Evolutionary conservation across 148 eudicot genomes (phyloP), one percentile per base, ranked within the genome.

Genomic region (Agrostemma githago): DNA sequence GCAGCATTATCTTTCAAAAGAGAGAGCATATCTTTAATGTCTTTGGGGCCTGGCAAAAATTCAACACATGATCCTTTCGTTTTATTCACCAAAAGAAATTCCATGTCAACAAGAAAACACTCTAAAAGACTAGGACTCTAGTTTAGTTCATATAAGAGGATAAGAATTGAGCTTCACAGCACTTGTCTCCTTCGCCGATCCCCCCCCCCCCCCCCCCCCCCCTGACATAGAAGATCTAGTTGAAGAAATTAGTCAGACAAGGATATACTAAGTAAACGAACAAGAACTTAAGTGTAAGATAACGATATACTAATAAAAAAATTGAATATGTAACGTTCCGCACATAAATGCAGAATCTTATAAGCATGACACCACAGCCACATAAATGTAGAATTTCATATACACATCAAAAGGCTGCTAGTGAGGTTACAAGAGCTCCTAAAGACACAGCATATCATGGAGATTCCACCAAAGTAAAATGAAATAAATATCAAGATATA

Each of bases 1-100:
- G 79, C 86, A 66, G 89, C 89, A 61, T 80, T 73, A 79, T 88
- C 97, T 87, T 85, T 95, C 70, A 95, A 79, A 80, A 77, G 74
- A 39, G 85, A 79, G 76, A 92, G 84, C 17, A 92, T 72, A 75
- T 92, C 97, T 79, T 86, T 88, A 73, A 95, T 85, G 81, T 92
- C 98, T 87, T 90, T 90, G 66, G 93, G 81, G 74, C 86, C 98
- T 95, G 87, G 78, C 53, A 53, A 39, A 72, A 19, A 67, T 65
- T 56, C 39, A 78, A 77, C 59, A 17, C 62, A 56, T 3, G 6
- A 67, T 43, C 53, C 21, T 42, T 67, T 17, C 3, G 54, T 17
- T 43, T 15, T 41, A 42, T 40, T 41, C 40, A 41, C 38, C 34
- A 15, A 41, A 64, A 38, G 68, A 38, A 12, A 64, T 39, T 2